Evolutionary conservation across 352 stramenopile species (phyloP).

Genomic region (Phytopythium kandeliae): DNA sequence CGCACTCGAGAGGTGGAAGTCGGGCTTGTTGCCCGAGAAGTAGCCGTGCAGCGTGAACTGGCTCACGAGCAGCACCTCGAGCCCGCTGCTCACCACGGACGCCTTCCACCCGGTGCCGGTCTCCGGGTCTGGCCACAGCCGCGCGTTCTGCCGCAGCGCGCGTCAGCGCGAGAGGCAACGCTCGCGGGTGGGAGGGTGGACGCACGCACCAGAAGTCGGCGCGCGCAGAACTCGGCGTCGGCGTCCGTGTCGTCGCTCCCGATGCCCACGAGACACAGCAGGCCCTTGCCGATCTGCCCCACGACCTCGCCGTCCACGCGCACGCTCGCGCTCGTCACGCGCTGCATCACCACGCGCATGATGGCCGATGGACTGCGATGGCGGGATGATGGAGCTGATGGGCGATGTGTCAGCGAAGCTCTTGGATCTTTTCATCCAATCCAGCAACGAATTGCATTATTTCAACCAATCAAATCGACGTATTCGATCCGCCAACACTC

Average conservation of each 20-base stretch:
- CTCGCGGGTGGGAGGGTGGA: no score
- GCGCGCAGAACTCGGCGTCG: constrained; percentile 79
- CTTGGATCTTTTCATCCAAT: no score
- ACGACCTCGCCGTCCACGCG: constrained; percentile 72
- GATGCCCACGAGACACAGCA: constrained; percentile 81
- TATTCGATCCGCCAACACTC: no score
- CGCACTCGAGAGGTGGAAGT: constrained; percentile 83
- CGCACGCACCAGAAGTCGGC: constrained; percentile 51
- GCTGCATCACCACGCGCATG: constrained; percentile 81
- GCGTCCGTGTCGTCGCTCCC: constrained; percentile 69
- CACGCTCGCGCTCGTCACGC: constrained; percentile 74
- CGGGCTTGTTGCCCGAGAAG: constrained; percentile 80
- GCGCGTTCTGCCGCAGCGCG: constrained; percentile 44
- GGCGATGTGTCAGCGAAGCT: no score
- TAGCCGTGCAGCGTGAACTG: constrained; percentile 85
- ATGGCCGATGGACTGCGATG: background rate
- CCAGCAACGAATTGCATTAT: no score
- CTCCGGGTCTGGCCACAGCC: constrained; percentile 68
- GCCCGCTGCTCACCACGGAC: constrained; percentile 55
- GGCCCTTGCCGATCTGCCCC: constrained; percentile 62
- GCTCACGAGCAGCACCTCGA: constrained; percentile 82
- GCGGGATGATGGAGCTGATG: no score
- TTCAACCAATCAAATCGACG: constrained; percentile 20
- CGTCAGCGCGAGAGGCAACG: no score
- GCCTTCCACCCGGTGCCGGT: constrained; percentile 45